Evolutionary conservation across 129 eudicot species (phyloP).

Genomic region (Tagetes patula): DNA sequence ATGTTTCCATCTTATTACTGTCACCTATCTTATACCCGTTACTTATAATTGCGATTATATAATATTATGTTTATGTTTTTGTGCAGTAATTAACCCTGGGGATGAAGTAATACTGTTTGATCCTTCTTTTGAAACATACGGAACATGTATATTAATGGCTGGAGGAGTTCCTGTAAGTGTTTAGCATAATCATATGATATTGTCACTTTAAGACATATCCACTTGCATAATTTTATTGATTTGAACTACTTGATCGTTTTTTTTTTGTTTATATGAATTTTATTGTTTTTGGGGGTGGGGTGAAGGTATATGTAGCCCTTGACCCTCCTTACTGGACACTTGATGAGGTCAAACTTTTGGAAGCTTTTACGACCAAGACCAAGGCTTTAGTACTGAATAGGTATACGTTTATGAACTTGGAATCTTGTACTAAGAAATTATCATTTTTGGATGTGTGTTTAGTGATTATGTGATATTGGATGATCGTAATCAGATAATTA

Average conservation of each 20-base stretch:
- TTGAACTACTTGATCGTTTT: constrained; percentile 9
- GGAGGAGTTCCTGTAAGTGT: constrained; percentile 95
- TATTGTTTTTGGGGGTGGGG: not conserved
- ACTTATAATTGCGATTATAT: not conserved
- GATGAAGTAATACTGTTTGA: constrained; percentile 93
- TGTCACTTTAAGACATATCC: constrained; percentile 5
- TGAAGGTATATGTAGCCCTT: constrained; percentile 79
- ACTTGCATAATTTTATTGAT: not conserved
- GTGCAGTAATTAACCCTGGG: constrained; percentile 80
- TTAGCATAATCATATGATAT: not conserved
- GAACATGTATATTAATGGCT: constrained; percentile 75
- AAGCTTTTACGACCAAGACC: constrained; percentile 62
- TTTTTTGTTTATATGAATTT: not conserved
- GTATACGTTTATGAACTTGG: constrained; percentile 39
- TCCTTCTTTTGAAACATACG: constrained; percentile 84
- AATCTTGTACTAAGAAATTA: not conserved
- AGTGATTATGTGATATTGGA: not conserved
- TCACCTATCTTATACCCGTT: not conserved
- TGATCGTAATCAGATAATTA: not conserved
- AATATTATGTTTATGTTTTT: constrained; percentile 2
- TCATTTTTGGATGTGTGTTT: constrained; percentile 5
- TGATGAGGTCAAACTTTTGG: constrained; percentile 51
- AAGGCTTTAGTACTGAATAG: constrained; percentile 90
- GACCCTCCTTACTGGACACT: constrained; percentile 87
- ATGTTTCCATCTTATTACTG: constrained; percentile 28